These are phyloP conservation scores for Fusarium goolgardi DNA, from an alignment of 2,329 filamentous ascomycete species.

Conservation along the genomic window DNA sequence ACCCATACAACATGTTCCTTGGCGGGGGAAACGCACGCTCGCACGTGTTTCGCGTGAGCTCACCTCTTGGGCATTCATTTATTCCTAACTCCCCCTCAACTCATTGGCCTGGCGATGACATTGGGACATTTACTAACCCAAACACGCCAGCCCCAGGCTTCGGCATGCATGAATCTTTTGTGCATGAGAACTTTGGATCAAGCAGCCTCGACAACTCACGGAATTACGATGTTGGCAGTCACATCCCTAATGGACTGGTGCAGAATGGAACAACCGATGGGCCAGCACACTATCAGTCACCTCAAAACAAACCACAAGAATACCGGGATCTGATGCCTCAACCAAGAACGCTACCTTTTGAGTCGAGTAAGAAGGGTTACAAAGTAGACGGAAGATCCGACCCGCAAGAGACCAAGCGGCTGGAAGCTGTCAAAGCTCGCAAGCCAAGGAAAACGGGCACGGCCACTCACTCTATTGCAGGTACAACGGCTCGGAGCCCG, in stretches of 20 bases:
- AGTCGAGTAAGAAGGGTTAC: constrained; percentile 1
- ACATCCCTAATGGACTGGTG: background rate
- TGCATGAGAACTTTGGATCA: background rate
- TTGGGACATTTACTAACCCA: background rate
- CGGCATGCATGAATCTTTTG: background rate
- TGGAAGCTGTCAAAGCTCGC: background rate
- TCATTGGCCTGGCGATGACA: background rate
- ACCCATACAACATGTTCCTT: constrained; percentile 43
- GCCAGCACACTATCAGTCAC: background rate
- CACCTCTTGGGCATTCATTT: constrained; percentile 45
- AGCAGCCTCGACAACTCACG: background rate
- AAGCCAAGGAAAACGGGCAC: background rate
- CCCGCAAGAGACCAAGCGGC: background rate
- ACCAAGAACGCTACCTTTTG: constrained; percentile 50
- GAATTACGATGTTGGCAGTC: background rate
- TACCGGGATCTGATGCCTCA: constrained; percentile 49
- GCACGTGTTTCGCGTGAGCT: constrained; percentile 46
- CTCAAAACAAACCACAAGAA: background rate
- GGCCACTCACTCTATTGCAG: background rate
- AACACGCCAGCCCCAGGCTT: background rate
- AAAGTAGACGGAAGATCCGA: background rate
- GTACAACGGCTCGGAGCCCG: background rate
- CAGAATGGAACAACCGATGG: constrained; percentile 7
- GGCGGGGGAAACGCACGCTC: constrained; percentile 15
- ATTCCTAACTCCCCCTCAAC: constrained; percentile 2